Conservation (phyloP, 2,329 filamentous ascomycete genomes). For the Stemphylium vesicarium region DNA sequence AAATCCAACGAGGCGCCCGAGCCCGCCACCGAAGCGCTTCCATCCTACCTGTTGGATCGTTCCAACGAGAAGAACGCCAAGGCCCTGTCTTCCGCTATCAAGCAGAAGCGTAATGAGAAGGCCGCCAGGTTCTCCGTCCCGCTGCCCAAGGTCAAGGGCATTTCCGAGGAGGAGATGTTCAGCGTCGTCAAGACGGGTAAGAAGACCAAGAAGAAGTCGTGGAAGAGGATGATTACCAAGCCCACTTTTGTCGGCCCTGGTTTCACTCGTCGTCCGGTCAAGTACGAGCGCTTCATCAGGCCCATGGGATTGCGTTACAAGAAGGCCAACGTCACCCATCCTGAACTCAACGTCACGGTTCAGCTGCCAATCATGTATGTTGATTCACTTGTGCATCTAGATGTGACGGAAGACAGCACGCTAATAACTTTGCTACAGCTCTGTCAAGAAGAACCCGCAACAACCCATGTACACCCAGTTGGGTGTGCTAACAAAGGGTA, state of each 20-base stretch:
- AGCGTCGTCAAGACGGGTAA: conserved; percentile 89
- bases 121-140: conserved; percentile 92
- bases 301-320: conserved; percentile 76
- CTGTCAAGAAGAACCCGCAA: conserved; percentile 84
- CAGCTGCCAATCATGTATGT: conserved; percentile 66
- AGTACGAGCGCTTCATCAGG: conserved; percentile 59
- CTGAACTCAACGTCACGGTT: conserved; percentile 83
- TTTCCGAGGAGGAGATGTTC: conserved; percentile 95
- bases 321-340: conserved; percentile 75
- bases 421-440: conserved; percentile 20
- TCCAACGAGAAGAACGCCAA: conserved; percentile 71
- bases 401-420: background rate
- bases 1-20: conserved; percentile 81
- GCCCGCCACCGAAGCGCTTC: conserved; percentile 80
- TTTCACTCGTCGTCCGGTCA: conserved; percentile 88
- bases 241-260: conserved; percentile 90
- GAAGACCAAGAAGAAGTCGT: conserved; percentile 83
- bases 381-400: background rate
- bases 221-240: conserved; percentile 79
- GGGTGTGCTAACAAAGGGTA: conserved; percentile 68
- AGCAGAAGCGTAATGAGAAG: conserved; percentile 89
- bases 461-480: conserved; percentile 90
- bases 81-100: conserved; percentile 83
- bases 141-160: conserved; percentile 90
- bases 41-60: conserved; percentile 94